phyloP scores from a whole-genome alignment of 192 early-diverging fungal species.

The Neocallimastix lanati region DNA sequence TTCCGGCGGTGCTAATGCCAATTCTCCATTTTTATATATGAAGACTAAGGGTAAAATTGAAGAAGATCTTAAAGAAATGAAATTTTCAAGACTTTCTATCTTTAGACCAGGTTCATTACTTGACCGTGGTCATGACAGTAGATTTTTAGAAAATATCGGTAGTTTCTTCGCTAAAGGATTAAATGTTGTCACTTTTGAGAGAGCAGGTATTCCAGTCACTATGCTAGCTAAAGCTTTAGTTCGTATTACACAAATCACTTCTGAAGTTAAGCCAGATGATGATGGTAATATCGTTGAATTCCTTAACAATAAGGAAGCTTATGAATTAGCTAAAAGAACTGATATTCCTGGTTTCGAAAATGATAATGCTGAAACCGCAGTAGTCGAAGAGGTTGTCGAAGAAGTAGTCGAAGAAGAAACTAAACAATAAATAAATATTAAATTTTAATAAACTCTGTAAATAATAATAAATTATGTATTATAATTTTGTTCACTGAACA shows the following conservation, averaged over 20 bases:
- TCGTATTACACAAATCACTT: background rate
- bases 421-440: no score
- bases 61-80: conserved; percentile 30
- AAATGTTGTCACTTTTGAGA: background rate
- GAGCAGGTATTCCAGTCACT: background rate
- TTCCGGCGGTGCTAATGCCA: conserved; percentile 25
- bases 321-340: background rate
- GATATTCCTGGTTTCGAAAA: background rate
- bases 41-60: conserved; percentile 66
- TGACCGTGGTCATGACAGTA: background rate
- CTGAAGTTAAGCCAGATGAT: background rate
- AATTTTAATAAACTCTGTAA: no score
- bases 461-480: no score
- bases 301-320: background rate
- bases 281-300: background rate
- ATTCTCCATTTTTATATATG: conserved; percentile 45
- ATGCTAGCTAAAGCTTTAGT: background rate
- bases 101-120: conserved; percentile 28
- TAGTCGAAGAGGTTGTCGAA: background rate
- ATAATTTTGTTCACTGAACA: no score
- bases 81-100: conserved; percentile 42
- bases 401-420: background rate
- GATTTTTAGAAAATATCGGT: background rate
- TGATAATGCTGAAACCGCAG: background rate
- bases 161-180: background rate